These are phyloP conservation scores for Saxophila tyrrhenica DNA, from an alignment of 495 filamentous ascomycete genomes.

Conservation along the genomic window DNA sequence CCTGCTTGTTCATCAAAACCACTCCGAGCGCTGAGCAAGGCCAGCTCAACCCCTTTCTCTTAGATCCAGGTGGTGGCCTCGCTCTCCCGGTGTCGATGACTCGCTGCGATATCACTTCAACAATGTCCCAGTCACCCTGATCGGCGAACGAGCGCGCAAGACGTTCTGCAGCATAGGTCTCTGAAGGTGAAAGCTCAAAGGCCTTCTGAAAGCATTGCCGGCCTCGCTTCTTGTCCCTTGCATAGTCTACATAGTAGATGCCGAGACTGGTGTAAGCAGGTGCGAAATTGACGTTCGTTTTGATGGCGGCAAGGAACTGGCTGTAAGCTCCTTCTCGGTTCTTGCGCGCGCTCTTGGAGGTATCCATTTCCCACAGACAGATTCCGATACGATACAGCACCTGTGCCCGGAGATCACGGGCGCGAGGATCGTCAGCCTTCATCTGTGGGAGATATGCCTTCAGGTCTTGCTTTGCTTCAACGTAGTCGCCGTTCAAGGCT, in stretches of 20 bases:
- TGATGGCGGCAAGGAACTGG: constrained; percentile 71
- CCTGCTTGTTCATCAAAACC: constrained; percentile 91
- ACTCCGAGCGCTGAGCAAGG: constrained; percentile 90
- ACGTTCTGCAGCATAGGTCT: constrained; percentile 78
- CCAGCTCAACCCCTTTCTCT: constrained; percentile 86
- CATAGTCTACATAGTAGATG: constrained; percentile 90
- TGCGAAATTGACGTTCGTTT: constrained; percentile 79
- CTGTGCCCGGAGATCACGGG: constrained; percentile 65
- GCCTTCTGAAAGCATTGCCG: constrained; percentile 92
- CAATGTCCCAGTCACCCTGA: constrained; percentile 87
- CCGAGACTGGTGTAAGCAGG: constrained; percentile 89
- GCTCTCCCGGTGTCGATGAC: constrained; percentile 88
- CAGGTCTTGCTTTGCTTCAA: constrained; percentile 51
- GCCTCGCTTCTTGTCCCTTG: constrained; percentile 70
- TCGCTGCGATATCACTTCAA: constrained; percentile 81
- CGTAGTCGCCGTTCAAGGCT: constrained; percentile 66
- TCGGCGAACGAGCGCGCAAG: constrained; percentile 78
- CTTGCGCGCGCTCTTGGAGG: constrained; percentile 58
- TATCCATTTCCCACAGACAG: constrained; percentile 75
- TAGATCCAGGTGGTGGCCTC: constrained; percentile 78
- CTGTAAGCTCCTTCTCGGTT: constrained; percentile 68
- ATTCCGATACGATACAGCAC: constrained; percentile 79
- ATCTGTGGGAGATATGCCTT: constrained; percentile 55
- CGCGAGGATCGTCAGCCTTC: constrained; percentile 40
- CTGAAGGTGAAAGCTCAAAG: constrained; percentile 80